Percentiles rank a stretch among this genome's conserved stretches.
These are phyloP conservation scores for Wallacemonas sp. DNA, from an alignment of 208 protist species.

Conservation along the genomic window DNA sequence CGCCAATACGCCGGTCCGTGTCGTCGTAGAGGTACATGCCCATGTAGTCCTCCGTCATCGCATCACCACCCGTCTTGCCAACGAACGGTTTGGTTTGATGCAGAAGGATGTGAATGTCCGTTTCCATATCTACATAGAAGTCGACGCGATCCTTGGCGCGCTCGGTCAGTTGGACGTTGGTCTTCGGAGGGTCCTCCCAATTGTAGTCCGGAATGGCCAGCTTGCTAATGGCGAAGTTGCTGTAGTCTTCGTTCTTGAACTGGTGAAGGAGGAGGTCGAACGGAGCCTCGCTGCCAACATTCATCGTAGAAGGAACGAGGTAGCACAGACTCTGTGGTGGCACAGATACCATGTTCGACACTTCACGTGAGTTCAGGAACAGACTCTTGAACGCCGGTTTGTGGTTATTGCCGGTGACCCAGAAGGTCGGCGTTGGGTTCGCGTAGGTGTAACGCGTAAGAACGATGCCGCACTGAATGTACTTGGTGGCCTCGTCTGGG, in stretches of 20 bases:
- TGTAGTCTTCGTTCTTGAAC: constrained; percentile 40
- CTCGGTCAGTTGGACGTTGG: constrained; percentile 27
- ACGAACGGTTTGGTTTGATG: constrained; percentile 59
- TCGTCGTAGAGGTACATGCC: constrained; percentile 85
- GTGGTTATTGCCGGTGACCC: constrained; percentile 70
- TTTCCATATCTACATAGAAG: constrained; percentile 71
- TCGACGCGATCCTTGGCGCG: constrained; percentile 72
- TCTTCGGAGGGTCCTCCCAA: constrained; percentile 33
- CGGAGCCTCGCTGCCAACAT: constrained; percentile 28
- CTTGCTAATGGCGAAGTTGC: constrained; percentile 31
- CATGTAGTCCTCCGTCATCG: constrained; percentile 77
- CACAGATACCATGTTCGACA: constrained; percentile 50
- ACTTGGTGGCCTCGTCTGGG: constrained; percentile 32
- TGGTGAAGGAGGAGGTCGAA: constrained; percentile 56
- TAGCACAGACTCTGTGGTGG: constrained; percentile 64
- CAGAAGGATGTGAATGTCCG: constrained; percentile 68
- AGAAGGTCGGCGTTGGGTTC: constrained; percentile 47
- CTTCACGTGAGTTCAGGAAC: constrained; percentile 81
- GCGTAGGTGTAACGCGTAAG: constrained; percentile 27
- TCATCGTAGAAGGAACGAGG: constrained; percentile 71
- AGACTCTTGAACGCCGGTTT: constrained; percentile 60
- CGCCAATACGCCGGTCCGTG: constrained; percentile 45
- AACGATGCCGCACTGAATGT: constrained; percentile 68
- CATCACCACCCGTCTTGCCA: constrained; percentile 41
- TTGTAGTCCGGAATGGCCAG: constrained; percentile 38